Evolutionary conservation across 805 yeast genomes (phyloP).

Genomic region (Candida hungchunana): DNA sequence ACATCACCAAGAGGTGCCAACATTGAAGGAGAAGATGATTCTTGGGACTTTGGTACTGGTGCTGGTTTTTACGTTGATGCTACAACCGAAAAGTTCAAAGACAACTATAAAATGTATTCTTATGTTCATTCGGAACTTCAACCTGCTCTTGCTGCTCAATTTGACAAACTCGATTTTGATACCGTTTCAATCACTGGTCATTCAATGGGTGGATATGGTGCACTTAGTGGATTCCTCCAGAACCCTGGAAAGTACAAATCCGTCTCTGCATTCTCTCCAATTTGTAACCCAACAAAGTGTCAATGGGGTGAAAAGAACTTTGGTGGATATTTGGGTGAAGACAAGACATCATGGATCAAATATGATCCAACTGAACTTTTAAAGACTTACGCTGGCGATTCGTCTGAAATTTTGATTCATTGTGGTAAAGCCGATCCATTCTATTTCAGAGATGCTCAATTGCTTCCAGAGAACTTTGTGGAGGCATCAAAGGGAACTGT

Average conservation of each 20-base stretch:
- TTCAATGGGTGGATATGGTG: conserved; percentile 98
- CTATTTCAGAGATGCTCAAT: conserved; percentile 52
- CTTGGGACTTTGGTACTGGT: conserved; percentile 90
- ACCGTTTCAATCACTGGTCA: conserved; percentile 86
- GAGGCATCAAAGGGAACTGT: conserved; percentile 51
- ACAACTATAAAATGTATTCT: conserved; percentile 80
- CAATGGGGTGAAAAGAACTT: conserved; percentile 92
- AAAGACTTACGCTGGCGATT: conserved; percentile 47
- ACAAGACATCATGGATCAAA: conserved; percentile 50
- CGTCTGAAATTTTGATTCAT: conserved; percentile 70
- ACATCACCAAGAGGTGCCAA: conserved; percentile 90
- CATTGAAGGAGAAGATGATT: conserved; percentile 73
- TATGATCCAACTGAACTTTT: conserved; percentile 86
- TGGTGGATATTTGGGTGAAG: conserved; percentile 65
- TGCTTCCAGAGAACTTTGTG: conserved; percentile 70
- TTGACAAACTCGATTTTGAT: conserved; percentile 50
- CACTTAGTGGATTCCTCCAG: conserved; percentile 62
- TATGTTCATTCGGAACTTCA: conserved; percentile 73
- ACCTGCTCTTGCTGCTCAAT: conserved; percentile 37
- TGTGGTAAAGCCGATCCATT: conserved; percentile 80
- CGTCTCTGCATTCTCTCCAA: conserved; percentile 89
- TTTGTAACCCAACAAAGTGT: conserved; percentile 68
- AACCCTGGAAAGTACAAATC: conserved; percentile 72
- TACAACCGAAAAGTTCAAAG: conserved; percentile 62
- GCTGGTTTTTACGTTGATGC: conserved; percentile 96